A percentile compares a stretch with the other conserved stretches of the same genome.
Evolutionary conservation across 306 rosid species (phyloP).

Genomic region (Gastrolobium villosum): DNA sequence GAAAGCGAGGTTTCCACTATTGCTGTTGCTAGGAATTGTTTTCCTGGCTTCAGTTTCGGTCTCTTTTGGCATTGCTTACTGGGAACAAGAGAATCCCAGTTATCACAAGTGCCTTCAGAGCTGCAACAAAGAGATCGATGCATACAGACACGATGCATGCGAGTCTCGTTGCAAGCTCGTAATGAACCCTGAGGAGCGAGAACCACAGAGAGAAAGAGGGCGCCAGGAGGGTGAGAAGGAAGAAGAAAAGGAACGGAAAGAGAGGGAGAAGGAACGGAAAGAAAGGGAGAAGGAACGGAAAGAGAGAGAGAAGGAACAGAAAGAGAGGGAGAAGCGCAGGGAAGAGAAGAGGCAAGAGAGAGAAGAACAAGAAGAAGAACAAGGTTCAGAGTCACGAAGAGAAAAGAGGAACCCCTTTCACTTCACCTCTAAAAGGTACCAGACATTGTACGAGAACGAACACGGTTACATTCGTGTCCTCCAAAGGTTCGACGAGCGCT

Average conservation of each 20-base stretch:
- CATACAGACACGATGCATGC: neutral
- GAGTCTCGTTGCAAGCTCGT: constrained; percentile 32
- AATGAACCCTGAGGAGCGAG: neutral
- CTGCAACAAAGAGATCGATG: neutral
- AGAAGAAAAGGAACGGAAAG: constrained; percentile 10
- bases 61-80: neutral
- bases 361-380: neutral
- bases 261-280: neutral
- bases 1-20: constrained; percentile 39
- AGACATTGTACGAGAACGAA: constrained; percentile 6
- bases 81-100: neutral
- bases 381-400: neutral
- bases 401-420: constrained; percentile 38
- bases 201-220: constrained; percentile 13
- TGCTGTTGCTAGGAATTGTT: constrained; percentile 44
- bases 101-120: neutral
- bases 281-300: neutral
- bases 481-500: constrained; percentile 24
- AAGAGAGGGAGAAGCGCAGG: neutral
- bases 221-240: constrained; percentile 20
- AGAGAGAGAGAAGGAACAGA: neutral
- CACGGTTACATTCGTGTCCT: constrained; percentile 44
- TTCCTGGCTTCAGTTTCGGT: constrained; percentile 41
- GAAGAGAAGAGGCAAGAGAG: neutral
- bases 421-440: constrained; percentile 19